These are phyloP conservation scores for Cryoendolithus antarcticus DNA, from an alignment of 2,329 filamentous ascomycete species.

Conservation along the genomic window DNA sequence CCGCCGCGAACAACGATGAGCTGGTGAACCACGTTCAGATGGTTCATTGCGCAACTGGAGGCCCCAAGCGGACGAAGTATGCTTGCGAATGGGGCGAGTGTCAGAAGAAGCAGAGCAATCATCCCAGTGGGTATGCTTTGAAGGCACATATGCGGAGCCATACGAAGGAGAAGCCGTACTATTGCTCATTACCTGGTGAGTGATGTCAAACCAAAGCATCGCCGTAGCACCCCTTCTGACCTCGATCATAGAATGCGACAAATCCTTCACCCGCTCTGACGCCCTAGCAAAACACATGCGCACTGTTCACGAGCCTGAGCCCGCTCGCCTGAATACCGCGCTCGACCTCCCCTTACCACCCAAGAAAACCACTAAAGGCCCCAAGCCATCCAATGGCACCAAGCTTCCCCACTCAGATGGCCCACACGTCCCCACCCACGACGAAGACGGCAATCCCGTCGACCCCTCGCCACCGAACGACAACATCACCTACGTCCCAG, in stretches of 20 bases:
- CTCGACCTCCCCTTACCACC: conserved; percentile 22
- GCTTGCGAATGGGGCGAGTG: conserved; percentile 97
- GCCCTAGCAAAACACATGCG: conserved; percentile 97
- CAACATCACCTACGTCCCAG: conserved; percentile 46
- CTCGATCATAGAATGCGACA: conserved; percentile 66
- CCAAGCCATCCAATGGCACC: conserved; percentile 4
- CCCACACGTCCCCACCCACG: conserved; percentile 11
- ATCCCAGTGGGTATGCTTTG: conserved; percentile 89
- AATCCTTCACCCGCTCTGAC: conserved; percentile 90
- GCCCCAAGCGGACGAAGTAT: conserved; percentile 81
- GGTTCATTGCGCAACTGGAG: conserved; percentile 64
- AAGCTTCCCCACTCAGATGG: background rate
- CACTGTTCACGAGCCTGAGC: conserved; percentile 94
- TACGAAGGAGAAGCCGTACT: conserved; percentile 95
- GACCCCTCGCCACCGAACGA: conserved; percentile 34
- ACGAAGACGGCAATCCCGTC: conserved; percentile 20
- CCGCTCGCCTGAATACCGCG: conserved; percentile 54
- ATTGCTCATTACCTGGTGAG: conserved; percentile 84
- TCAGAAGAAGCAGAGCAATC: conserved; percentile 71
- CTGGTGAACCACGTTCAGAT: conserved; percentile 53
- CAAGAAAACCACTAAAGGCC: conserved; percentile 4
- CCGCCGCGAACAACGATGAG: conserved; percentile 39
- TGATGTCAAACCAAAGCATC: too few species aligned
- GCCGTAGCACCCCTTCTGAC: too few species aligned
- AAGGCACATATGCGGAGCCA: conserved; percentile 97